phyloP scores from a whole-genome alignment of 305 asterid genomes.

The Nicotiana rustica region DNA sequence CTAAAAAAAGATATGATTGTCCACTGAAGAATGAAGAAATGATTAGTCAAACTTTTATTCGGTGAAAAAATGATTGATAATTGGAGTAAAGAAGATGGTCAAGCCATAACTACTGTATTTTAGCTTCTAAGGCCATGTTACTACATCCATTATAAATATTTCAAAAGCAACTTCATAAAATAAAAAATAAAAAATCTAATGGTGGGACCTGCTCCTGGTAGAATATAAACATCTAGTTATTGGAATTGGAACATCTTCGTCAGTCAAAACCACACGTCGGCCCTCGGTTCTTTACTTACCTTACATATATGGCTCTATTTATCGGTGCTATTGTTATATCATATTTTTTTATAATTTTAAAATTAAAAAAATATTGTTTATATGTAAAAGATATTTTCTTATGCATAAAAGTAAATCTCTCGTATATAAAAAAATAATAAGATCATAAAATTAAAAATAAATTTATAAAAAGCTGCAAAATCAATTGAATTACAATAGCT shows the following conservation, averaged over 20 bases:
- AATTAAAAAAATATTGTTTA: no score
- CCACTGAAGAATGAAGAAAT: not conserved
- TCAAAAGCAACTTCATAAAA: not conserved
- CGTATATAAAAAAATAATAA: no score
- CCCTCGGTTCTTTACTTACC: not conserved
- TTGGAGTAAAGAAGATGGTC: slow-evolving; percentile 18
- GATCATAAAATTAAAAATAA: no score
- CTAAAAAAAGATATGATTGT: not conserved
- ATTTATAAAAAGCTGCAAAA: no score
- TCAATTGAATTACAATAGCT: not conserved
- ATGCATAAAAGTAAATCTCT: no score
- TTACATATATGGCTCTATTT: no score
- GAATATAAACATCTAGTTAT: not conserved
- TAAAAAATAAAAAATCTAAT: not conserved
- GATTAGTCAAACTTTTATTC: not conserved
- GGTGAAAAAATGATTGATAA: slow-evolving; percentile 7
- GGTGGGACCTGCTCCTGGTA: slow-evolving; percentile 14
- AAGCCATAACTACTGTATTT: not conserved
- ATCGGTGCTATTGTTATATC: no score
- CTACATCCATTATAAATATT: not conserved
- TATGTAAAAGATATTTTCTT: no score
- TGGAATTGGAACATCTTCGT: slow-evolving; percentile 1
- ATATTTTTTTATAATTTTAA: no score
- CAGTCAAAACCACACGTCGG: slow-evolving; percentile 9
- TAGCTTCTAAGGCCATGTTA: slow-evolving; percentile 26